A percentile compares a stretch with the other conserved stretches of the same genome.
Conservation (phyloP, 2,329 filamentous ascomycete species). For the Ophioceras dolichostomum region DNA sequence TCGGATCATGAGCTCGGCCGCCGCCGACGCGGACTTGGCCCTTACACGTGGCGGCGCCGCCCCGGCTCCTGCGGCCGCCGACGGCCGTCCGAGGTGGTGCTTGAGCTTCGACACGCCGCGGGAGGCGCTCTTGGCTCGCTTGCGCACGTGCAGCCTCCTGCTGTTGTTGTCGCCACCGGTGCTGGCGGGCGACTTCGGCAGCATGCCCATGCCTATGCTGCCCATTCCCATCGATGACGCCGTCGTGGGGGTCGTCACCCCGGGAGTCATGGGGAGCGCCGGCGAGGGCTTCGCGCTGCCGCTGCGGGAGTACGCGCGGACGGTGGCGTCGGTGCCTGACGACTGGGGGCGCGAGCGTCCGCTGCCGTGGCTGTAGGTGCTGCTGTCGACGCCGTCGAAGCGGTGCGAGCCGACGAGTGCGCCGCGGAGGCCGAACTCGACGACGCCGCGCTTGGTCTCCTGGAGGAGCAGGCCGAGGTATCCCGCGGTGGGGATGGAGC, state of each 20-base stretch:
- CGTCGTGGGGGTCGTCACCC: too few species aligned
- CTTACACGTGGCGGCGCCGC: too few species aligned
- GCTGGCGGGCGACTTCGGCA: constrained; percentile 14
- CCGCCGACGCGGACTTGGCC: constrained; percentile 2
- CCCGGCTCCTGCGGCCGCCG: neutral
- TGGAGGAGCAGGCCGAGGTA: constrained; percentile 16
- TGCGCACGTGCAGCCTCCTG: neutral
- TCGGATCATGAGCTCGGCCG: constrained; percentile 2
- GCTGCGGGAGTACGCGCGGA: neutral
- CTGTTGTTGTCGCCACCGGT: constrained; percentile 6
- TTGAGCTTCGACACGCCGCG: too few species aligned
- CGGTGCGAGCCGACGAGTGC: constrained; percentile 14
- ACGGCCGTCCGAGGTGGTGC: too few species aligned
- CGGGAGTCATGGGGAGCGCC: neutral
- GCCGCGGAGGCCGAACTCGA: constrained; percentile 14
- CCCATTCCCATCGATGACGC: too few species aligned
- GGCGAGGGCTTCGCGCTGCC: neutral
- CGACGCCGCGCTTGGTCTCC: constrained; percentile 12
- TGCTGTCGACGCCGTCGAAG: constrained; percentile 6
- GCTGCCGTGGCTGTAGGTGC: too few species aligned
- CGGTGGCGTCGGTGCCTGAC: too few species aligned
- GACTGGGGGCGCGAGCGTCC: neutral
- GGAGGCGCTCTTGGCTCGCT: constrained; percentile 3
- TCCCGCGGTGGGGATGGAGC: constrained; percentile 15
- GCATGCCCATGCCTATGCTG: too few species aligned